Base-by-base conservation (phyloP, 2,329 filamentous ascomycete genomes). In the Teratosphaeriaceae sp. region DNA sequence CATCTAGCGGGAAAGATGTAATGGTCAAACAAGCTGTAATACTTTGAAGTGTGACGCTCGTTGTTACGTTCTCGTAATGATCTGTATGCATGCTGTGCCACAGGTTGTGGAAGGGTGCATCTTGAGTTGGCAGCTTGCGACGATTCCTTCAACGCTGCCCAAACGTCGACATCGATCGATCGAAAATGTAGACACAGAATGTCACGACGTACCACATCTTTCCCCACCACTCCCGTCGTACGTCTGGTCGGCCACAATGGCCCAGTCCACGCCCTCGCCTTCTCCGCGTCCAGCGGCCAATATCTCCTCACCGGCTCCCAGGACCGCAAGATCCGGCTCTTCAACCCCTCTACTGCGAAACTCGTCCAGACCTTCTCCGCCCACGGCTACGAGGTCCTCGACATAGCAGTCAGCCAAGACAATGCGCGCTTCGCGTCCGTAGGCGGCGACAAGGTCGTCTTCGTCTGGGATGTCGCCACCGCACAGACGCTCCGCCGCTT, bases 321-420 rank as follows among this genome's bases (percentile, higher is more conserved):
- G 40, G 90, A 96, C 72, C 85, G 88, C 49, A 76, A 79, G 13
- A 81, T 96, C 62, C 82, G 89, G 44, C 82, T 96, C 30, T 94
- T 88, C 71, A 95, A 95, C 65, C 84, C 85, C 47, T 57, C 63
- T 16, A 60, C 61, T 9, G 45, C 53, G 8, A 54, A 53, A 1
- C 80, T 92, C 3, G 87, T 98, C 59, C 89, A 96, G 66, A 85
- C 80, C 26, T 98, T 95, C 69, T 72, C 81, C 26, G 87, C 85
- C 2, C 92, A 98, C 67, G 89, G 88, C 53, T 95, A 98, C 70
- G 85, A 89, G 55, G 84, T 98, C 6, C 81, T 96, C 47, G 85
- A 86, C 52, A 74, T 98, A 29, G 73, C 78, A 40, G 84, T 96
- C 38, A 64, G 71, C 15, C 60, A 70, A 19, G 83, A 88, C 68